Evolutionary conservation across 495 filamentous ascomycete genomes (phyloP), one percentile per base, ranked within the genome.

Genomic region (Zalerion maritima): DNA sequence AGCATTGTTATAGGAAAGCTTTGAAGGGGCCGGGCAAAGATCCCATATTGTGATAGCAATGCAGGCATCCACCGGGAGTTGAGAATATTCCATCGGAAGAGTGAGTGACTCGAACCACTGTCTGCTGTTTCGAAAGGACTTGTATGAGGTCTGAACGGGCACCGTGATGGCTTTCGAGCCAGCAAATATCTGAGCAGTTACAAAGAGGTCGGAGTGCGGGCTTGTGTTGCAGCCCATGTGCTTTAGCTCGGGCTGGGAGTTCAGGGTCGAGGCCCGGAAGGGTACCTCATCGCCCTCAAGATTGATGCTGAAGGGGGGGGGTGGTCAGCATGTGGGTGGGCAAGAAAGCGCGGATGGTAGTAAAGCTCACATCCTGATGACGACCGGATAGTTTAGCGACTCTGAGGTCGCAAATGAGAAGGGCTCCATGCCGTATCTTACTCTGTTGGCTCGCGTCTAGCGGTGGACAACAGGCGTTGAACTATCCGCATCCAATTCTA

Each of bases 11-110:
- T 73, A 62, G 4, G 69, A 57, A 22, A 69, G 67, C 21, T 69
- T 52, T 19, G 73, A 69, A 17, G 73, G 73, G 12, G 75, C 69
- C 3, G 86, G 83, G 4, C 82, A 89, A 14, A 96, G 50, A 45
- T 99, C 89, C 91, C 89, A 94, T 31, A 94, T 55, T 7, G 89
- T 99, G 25, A 99, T 81, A 7, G 91, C 89, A 17, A 99, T 65
- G 42, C 83, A 81, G 2, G 83, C 69, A 34, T 74, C 75, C 16
- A 78, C 55, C 13, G 86, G 84, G 3, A 87, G 66, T 27, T 75
- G 74, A 25, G 80, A 74, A 39, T 94, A 84, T 2, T 65, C 67
- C 43, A 93, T 71, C 8, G 91, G 87, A 26, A 99, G 54, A 7
- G 73, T 71, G 16, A 99, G 68, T 91, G 91, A 99, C 57, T 99